Percentiles rank a stretch among this genome's conserved stretches.
Conservation (phyloP, 2,329 filamentous ascomycete species). For the Parascedosporium putredinis region DNA sequence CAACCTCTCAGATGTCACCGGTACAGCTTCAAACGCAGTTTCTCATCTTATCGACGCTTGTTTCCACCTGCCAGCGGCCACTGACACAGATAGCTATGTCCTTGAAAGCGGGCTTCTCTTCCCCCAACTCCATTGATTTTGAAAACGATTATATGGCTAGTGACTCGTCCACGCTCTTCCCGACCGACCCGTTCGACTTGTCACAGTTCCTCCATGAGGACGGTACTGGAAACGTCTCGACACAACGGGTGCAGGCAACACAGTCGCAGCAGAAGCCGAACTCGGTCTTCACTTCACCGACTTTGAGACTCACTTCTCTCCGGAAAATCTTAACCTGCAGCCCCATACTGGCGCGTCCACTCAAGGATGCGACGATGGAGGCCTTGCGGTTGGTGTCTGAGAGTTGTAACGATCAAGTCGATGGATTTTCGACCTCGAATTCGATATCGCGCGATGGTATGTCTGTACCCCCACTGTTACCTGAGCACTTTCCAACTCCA, state of each 20-base stretch:
- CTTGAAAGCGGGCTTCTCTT: slow-evolving; percentile 67
- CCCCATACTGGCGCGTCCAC: slow-evolving; percentile 63
- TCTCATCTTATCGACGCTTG: slow-evolving; percentile 58
- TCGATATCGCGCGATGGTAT: slow-evolving; percentile 26
- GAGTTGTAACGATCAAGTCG: slow-evolving; percentile 37
- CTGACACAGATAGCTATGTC: slow-evolving; percentile 65
- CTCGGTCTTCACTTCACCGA: slow-evolving; percentile 42
- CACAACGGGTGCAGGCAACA: slow-evolving; percentile 36
- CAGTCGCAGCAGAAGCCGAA: slow-evolving; percentile 42
- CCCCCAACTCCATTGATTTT: slow-evolving; percentile 55
- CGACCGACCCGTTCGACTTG: slow-evolving; percentile 37
- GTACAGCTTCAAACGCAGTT: slow-evolving; percentile 45
- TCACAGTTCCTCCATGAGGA: slow-evolving; percentile 47
- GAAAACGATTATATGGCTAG: slow-evolving; percentile 57
- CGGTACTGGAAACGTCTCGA: slow-evolving; percentile 31
- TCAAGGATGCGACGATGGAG: slow-evolving; percentile 63
- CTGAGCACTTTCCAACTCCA: slow-evolving; percentile 25
- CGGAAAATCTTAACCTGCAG: slow-evolving; percentile 61
- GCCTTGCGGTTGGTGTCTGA: slow-evolving; percentile 63
- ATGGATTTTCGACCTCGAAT: slow-evolving; percentile 22
- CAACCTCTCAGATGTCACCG: neutral
- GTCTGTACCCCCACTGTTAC: slow-evolving; percentile 25
- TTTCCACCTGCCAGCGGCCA: slow-evolving; percentile 58
- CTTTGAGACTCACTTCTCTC: slow-evolving; percentile 50
- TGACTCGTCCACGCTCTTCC: slow-evolving; percentile 42